phyloP scores from a whole-genome alignment of 108 stramenopile genomes.

The Thalassiosira profunda region DNA sequence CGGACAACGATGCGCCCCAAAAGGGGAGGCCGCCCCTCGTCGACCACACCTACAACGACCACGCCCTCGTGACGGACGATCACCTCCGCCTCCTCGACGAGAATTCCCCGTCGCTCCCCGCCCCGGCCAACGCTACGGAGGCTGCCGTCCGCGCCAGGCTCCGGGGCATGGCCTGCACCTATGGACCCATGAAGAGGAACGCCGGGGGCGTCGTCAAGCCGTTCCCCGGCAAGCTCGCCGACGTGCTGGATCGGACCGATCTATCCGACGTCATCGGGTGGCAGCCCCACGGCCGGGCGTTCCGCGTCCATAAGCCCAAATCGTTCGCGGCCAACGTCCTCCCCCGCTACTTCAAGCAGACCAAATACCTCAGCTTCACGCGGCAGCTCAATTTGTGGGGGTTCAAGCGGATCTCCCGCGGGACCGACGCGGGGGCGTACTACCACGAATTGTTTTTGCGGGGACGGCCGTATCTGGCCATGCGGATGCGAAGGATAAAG shows the following conservation, averaged over 20 bases:
- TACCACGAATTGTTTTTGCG: constrained; percentile 89
- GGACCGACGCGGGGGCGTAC: constrained; percentile 86
- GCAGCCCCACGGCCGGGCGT: constrained; percentile 87
- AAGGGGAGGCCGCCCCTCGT: too few species aligned
- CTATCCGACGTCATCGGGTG: constrained; percentile 62
- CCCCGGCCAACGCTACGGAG: constrained; percentile 8
- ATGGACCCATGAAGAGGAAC: constrained; percentile 68
- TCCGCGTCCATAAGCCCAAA: constrained; percentile 87
- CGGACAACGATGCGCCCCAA: too few species aligned
- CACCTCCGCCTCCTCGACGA: constrained; percentile 38
- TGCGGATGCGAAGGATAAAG: constrained; percentile 85
- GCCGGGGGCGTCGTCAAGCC: constrained; percentile 88
- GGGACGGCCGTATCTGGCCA: constrained; percentile 75
- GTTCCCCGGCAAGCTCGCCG: constrained; percentile 87
- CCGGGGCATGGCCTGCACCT: constrained; percentile 33
- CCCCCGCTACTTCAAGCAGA: constrained; percentile 90
- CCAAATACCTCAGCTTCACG: constrained; percentile 84
- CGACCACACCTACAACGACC: constrained; percentile 58
- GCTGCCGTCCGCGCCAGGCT: constrained; percentile 23
- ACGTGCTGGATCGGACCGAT: constrained; percentile 62
- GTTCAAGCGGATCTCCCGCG: constrained; percentile 90
- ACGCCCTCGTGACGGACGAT: constrained; percentile 32
- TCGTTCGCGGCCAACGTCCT: constrained; percentile 87
- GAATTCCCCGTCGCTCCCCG: constrained; percentile 5
- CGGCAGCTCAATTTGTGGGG: constrained; percentile 95